Evolutionary conservation across 2,329 filamentous ascomycete genomes (phyloP).

Genomic region (Diaporthe sp.): DNA sequence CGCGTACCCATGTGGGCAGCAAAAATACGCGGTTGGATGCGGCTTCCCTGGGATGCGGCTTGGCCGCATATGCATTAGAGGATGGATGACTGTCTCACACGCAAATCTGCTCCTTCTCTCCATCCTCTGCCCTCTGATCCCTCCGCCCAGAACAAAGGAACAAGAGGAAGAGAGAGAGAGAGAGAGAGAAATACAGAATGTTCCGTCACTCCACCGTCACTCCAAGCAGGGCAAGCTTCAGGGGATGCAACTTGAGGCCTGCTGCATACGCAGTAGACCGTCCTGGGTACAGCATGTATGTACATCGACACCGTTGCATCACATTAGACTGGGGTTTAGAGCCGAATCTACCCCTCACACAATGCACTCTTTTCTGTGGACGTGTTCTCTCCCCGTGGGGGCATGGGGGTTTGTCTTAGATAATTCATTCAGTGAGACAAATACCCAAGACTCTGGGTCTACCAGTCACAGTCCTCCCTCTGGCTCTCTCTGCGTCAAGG

Average conservation of each 20-base stretch:
- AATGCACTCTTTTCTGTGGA: conserved; percentile 26
- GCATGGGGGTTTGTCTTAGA: conserved; percentile 30
- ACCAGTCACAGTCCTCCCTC: background rate
- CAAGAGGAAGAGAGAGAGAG: too few species aligned
- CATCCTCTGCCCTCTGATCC: background rate
- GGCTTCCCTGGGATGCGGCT: conserved; percentile 10
- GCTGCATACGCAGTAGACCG: background rate
- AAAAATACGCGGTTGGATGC: conserved; percentile 17
- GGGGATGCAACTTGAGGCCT: background rate
- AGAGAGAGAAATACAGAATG: too few species aligned
- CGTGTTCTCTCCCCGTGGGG: conserved; percentile 6
- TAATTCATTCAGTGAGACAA: conserved; percentile 6
- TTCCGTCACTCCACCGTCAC: background rate
- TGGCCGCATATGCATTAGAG: conserved; percentile 20
- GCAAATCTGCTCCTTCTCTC: background rate
- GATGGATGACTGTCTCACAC: background rate
- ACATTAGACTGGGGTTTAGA: conserved; percentile 22
- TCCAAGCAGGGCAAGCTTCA: background rate
- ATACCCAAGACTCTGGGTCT: background rate
- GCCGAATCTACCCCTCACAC: conserved; percentile 27
- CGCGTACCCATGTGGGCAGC: background rate
- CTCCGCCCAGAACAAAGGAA: background rate
- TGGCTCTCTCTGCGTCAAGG: background rate
- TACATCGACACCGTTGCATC: conserved; percentile 21
- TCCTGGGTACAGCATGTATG: background rate